Evolutionary conservation across 352 stramenopile species (phyloP).

Genomic region (Pythium monospermum): DNA sequence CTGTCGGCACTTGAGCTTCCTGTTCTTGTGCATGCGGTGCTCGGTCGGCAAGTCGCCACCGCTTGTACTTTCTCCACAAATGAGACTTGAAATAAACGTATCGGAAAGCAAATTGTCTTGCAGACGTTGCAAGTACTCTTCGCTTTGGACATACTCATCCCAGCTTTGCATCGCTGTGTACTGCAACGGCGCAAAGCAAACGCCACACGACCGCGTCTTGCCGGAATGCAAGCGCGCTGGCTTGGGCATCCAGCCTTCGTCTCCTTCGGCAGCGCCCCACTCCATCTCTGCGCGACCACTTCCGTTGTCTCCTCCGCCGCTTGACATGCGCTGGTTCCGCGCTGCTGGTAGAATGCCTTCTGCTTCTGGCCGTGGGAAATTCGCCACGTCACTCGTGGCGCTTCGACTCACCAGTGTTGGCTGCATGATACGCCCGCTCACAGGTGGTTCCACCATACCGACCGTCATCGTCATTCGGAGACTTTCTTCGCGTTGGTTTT

Average conservation of each 20-base stretch:
- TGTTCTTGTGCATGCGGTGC: slow-evolving; percentile 83
- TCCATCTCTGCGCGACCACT: slow-evolving; percentile 5
- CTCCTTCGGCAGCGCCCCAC: slow-evolving; percentile 28
- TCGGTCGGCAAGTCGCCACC: slow-evolving; percentile 76
- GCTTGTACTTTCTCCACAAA: slow-evolving; percentile 65
- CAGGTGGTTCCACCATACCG: background rate
- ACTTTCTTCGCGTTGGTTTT: background rate
- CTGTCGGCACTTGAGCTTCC: slow-evolving; percentile 76
- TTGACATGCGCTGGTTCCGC: slow-evolving; percentile 16
- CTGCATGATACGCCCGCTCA: background rate
- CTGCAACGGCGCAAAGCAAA: slow-evolving; percentile 76
- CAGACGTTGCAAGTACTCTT: slow-evolving; percentile 65
- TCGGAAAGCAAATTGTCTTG: slow-evolving; percentile 75
- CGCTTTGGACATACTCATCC: slow-evolving; percentile 82
- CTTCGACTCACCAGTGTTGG: slow-evolving; percentile 11
- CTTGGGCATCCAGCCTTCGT: slow-evolving; percentile 85
- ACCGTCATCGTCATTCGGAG: background rate
- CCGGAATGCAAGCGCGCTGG: slow-evolving; percentile 72
- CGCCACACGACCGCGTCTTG: slow-evolving; percentile 63
- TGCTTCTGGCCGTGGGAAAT: background rate
- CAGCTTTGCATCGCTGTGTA: slow-evolving; percentile 63
- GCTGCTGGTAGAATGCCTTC: background rate
- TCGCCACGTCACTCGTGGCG: slow-evolving; percentile 2
- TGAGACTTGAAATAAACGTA: slow-evolving; percentile 68
- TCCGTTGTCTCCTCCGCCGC: background rate